Evolutionary conservation across 2,329 filamentous ascomycete species (phyloP).

Genomic region (Ceratocystis lukuohia): DNA sequence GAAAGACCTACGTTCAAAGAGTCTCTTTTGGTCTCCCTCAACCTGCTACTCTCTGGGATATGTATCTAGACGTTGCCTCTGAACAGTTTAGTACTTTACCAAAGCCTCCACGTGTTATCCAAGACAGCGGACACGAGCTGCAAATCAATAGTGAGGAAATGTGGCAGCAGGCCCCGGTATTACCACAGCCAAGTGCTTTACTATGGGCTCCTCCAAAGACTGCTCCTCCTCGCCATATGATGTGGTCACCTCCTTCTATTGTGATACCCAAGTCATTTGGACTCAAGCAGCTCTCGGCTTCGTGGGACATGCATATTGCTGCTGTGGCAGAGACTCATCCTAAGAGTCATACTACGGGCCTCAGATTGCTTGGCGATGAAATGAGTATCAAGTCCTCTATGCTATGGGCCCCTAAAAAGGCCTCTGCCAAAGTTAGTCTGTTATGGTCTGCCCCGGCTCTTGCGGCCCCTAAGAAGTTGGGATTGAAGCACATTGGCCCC

Average conservation of each 20-base stretch:
- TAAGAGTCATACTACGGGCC: neutral
- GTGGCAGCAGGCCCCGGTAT: neutral
- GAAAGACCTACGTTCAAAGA: neutral
- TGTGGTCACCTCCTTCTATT: slow-evolving; percentile 10
- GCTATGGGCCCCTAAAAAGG: slow-evolving; percentile 5
- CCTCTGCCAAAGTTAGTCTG: neutral
- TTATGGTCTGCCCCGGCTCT: neutral
- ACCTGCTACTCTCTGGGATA: slow-evolving; percentile 12
- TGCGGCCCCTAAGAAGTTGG: neutral
- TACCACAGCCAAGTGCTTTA: neutral
- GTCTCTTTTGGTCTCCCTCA: slow-evolving; percentile 13
- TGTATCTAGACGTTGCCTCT: slow-evolving; percentile 10
- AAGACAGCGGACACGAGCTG: slow-evolving; percentile 7
- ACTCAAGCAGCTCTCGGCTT: slow-evolving; percentile 5
- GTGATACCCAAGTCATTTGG: slow-evolving; percentile 5
- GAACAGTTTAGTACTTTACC: neutral
- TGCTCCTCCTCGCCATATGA: neutral
- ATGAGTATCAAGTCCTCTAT: neutral
- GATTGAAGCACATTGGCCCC: neutral
- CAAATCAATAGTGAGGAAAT: slow-evolving; percentile 6
- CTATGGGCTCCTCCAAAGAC: slow-evolving; percentile 13
- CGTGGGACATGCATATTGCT: slow-evolving; percentile 15
- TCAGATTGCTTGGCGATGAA: neutral
- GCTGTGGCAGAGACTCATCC: neutral
- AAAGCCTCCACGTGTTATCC: neutral